Percentiles rank a stretch among this genome's conserved stretches.
Evolutionary conservation across 2,329 filamentous ascomycete species (phyloP).

Genomic region (Thermochaetoides dissita): DNA sequence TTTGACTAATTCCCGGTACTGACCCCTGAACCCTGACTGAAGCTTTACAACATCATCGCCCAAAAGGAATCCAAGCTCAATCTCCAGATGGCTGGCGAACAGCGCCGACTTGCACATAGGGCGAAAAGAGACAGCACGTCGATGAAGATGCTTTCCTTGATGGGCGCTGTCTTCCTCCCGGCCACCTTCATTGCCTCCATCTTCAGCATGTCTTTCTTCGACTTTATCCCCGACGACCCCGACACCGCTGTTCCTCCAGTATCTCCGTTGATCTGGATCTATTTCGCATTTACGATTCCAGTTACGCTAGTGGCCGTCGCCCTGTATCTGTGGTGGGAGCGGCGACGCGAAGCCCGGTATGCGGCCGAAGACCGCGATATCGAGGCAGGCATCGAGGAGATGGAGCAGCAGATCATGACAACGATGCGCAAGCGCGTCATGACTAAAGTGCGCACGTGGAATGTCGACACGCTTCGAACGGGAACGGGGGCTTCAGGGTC

Average conservation of each 20-base stretch:
- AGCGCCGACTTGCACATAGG: constrained; percentile 43
- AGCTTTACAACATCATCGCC: constrained; percentile 54
- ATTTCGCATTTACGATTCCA: constrained; percentile 47
- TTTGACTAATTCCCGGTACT: neutral
- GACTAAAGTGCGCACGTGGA: constrained; percentile 42
- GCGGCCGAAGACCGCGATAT: constrained; percentile 35
- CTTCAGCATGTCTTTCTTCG: constrained; percentile 54
- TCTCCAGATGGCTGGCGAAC: constrained; percentile 47
- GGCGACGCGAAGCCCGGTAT: constrained; percentile 33
- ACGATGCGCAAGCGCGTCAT: constrained; percentile 42
- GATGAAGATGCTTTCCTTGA: constrained; percentile 51
- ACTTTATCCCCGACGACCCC: constrained; percentile 36
- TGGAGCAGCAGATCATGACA: constrained; percentile 44
- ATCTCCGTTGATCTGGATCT: constrained; percentile 44
- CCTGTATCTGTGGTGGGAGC: constrained; percentile 41
- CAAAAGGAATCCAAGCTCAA: constrained; percentile 52
- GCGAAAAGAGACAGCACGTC: constrained; percentile 48
- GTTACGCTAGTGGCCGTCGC: constrained; percentile 40
- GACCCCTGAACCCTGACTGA: neutral
- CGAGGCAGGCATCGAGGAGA: constrained; percentile 39
- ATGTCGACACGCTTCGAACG: constrained; percentile 12
- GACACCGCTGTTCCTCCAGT: constrained; percentile 21
- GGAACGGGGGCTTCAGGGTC: neutral
- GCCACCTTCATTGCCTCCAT: constrained; percentile 49
- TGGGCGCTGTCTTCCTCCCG: constrained; percentile 49